Percentiles rank a stretch among this genome's conserved stretches.
Evolutionary conservation across 2,329 filamentous ascomycete genomes (phyloP).

Genomic region (Alternaria gansuensis): DNA sequence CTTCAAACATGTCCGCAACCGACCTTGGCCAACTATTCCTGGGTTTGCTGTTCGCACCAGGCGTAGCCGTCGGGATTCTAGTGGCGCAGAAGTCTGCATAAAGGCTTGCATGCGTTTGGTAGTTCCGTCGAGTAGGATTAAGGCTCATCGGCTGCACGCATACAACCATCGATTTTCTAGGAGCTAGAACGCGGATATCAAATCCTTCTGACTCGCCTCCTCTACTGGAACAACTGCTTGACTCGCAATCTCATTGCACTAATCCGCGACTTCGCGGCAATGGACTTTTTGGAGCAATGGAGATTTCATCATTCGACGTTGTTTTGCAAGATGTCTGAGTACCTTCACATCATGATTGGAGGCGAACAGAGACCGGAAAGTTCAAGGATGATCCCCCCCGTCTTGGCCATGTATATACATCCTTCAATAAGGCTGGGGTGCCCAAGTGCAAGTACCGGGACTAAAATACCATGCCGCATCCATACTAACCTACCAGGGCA

Average conservation of each 20-base stretch:
- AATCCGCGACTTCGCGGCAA: not conserved
- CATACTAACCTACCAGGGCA: conserved; percentile 17
- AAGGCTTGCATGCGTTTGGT: not conserved
- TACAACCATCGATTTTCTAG: not conserved
- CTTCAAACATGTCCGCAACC: conserved; percentile 1
- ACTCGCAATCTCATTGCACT: conserved; percentile 4
- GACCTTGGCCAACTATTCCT: conserved; percentile 7
- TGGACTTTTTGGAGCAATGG: not conserved
- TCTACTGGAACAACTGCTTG: conserved; percentile 9
- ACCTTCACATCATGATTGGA: not conserved
- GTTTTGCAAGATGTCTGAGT: not conserved
- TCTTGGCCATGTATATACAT: conserved; percentile 17
- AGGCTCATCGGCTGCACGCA: not conserved
- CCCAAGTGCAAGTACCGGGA: conserved; percentile 19
- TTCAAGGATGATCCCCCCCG: conserved; percentile 2
- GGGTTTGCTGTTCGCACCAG: not conserved
- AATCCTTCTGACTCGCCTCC: conserved; percentile 11
- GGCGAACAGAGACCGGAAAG: conserved; percentile 1
- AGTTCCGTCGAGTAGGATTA: conserved; percentile 2
- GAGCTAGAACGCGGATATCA: conserved; percentile 16
- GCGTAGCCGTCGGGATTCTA: not conserved
- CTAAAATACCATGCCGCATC: conserved; percentile 18
- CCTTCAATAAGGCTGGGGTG: conserved; percentile 13
- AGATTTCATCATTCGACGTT: not conserved
- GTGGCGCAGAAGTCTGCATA: conserved; percentile 8